Base-by-base conservation (phyloP, 169 alveolate genomes). In the Eimeria sp. region DNA sequence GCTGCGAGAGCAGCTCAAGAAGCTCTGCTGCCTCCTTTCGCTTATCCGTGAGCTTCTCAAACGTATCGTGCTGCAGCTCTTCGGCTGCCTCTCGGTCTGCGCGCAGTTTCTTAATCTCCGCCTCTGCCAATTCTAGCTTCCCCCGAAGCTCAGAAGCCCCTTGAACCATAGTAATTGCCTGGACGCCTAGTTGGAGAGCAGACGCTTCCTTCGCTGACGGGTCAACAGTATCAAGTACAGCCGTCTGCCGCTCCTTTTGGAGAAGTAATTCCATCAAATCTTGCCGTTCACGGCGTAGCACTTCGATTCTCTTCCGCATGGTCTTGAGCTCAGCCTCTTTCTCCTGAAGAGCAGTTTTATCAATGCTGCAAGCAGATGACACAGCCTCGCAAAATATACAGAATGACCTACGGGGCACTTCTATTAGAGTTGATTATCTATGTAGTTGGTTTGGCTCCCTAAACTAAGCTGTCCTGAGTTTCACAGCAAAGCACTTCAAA, bases 21-120 rank as follows among this genome's bases (percentile, higher is more conserved):
- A 92, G 95, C 70, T 83, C 95, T 40, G 95, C 95, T 43, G 95
- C 95, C 58, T 92, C 95, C 47, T 49, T 34, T 58, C 95, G 95
- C 82, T 92, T 92, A 63, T 92, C 95, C 22, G 90, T 78, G 72
- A 92, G 95, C 58, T 92, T 92, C 18, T 78, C 82, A 47, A 92
- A 78, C 14, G 95, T 92, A 22, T 92, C 92, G 16, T 92, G 91
- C 67, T 75, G 91, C 51, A 92, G 51, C 54, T 57, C 88, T 13
- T 76, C 95, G 6, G 91, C 70, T 3, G 82, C 91, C 57, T 30
- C 73, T 22, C 88, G 88, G 6, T 78, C 95, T 78, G 58, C 92
- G n/a, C 89, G 63, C 7, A 78, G 83, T 27, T 88, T 51, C 22
- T 82, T 78, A 4, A 92, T 45, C 30, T 92, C 92, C 22, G 95